Evolutionary conservation across 108 stramenopile genomes (phyloP).

Genomic region (Craspedostauros australis): DNA sequence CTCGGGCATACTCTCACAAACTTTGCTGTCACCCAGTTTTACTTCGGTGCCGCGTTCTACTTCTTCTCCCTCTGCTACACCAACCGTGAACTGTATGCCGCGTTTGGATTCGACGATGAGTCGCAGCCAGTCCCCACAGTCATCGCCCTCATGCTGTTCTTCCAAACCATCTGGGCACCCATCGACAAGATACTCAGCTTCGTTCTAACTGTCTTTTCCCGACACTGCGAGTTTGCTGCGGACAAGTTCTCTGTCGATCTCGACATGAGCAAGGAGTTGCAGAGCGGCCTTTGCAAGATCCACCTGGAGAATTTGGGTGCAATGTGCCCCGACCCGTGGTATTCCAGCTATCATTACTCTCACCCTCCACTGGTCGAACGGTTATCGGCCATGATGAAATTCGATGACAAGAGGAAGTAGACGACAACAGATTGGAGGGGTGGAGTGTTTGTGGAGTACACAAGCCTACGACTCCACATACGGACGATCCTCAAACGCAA

Average conservation of each 20-base stretch:
- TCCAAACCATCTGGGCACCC: constrained; percentile 91
- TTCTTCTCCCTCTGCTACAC: constrained; percentile 82
- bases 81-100: constrained; percentile 64
- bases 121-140: constrained; percentile 69
- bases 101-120: constrained; percentile 91
- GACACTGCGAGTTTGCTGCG: constrained; percentile 89
- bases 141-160: constrained; percentile 90
- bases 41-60: constrained; percentile 87
- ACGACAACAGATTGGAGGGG: constrained; percentile 2
- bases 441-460: too few relatives aligned
- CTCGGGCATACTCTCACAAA: constrained; percentile 93
- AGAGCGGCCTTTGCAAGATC: constrained; percentile 93
- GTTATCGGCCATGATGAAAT: constrained; percentile 87
- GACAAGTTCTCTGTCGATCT: constrained; percentile 91
- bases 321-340: constrained; percentile 88
- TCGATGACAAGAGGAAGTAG: constrained; percentile 56
- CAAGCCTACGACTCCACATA: too few relatives aligned
- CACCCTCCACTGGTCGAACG: constrained; percentile 97
- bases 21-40: constrained; percentile 88
- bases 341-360: constrained; percentile 90
- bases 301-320: constrained; percentile 92
- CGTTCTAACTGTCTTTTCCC: constrained; percentile 80
- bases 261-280: constrained; percentile 71
- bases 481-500: too few relatives aligned
- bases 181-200: constrained; percentile 92